These are phyloP conservation scores for Coemansia sp. DNA, from an alignment of 371 early-diverging fungal genomes.

Conservation along the genomic window DNA sequence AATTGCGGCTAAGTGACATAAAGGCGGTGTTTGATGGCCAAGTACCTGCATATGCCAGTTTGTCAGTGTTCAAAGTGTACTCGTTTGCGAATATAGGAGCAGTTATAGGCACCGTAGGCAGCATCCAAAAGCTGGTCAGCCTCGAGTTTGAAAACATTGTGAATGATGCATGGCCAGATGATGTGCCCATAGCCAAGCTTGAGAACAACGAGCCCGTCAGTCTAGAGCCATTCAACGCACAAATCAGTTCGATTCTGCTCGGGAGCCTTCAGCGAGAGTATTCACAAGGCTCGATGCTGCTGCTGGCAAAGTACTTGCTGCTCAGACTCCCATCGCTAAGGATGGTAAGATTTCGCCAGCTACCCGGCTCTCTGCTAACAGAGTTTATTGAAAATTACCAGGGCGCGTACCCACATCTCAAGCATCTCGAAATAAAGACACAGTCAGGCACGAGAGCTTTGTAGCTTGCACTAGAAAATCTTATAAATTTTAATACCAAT, in stretches of 20 bases:
- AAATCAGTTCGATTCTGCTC: not conserved
- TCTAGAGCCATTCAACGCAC: not conserved
- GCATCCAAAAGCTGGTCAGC: not conserved
- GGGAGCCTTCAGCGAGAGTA: not conserved
- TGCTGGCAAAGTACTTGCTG: constrained; percentile 5
- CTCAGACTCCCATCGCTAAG: not conserved
- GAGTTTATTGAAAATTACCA: not conserved
- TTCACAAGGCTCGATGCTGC: not conserved
- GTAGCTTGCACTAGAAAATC: not conserved
- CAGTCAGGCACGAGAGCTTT: not conserved
- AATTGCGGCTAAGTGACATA: not conserved
- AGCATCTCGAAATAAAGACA: no score
- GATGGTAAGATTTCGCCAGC: not conserved
- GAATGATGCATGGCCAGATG: not conserved
- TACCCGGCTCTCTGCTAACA: not conserved
- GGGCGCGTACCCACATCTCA: not conserved
- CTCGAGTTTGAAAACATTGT: not conserved
- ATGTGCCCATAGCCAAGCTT: not conserved
- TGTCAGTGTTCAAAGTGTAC: not conserved
- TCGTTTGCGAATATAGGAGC: not conserved
- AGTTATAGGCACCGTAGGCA: not conserved
- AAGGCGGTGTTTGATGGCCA: not conserved
- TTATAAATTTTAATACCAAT: not conserved
- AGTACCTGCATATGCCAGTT: not conserved
- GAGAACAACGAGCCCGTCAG: not conserved